Evolutionary conservation across 176 grass and related monocot genomes (phyloP), one percentile per base, ranked within the genome.

Genomic region (Triticum dicoccoides): DNA sequence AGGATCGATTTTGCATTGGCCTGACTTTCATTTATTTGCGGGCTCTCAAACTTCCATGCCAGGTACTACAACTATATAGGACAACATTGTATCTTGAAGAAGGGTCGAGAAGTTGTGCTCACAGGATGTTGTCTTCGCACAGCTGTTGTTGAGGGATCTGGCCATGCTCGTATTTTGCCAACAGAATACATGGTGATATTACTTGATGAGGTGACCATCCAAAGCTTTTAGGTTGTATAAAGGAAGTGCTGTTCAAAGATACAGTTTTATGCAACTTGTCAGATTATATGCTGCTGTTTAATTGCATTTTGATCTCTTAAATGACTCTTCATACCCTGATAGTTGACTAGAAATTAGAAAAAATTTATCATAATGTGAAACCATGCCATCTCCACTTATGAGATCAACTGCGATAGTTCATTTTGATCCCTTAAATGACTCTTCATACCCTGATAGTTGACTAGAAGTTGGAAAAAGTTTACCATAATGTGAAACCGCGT

Each of bases 41-140:
- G 63, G 8, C 9, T 58, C 58, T 33, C 30, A 71, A 66, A 67
- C 27, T 81, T 73, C 39, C 18, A 56, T 81, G 65, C 65, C 65
- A 98, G 96, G 86, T 98, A 92, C 65, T 98, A 98, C 84, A 78
- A 92, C 61, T 92, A 83, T 76, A 90, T 98, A 88, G 91, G 90
- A 64, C 81, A 91, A 64, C 76, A 92, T 89, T 90, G 92, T 68
- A 88, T 94, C 69, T 88, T 98, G 74, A 98, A 94, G 88, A 98
- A 94, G 87, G 93, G 96, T 44, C 92, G 93, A 83, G 93, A 98
- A 82, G 81, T 98, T 87, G 85, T 94, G 68, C 82, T 98, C 44
- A 94, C 93, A 52, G 96, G 96, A 79, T 98, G 96, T 89, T 94
- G 88, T 91, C 91, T 98, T 89, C 93, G 96, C 80, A 91, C 84